Conservation (phyloP, 2,329 filamentous ascomycete species). For the Dactylellina sp. region DNA sequence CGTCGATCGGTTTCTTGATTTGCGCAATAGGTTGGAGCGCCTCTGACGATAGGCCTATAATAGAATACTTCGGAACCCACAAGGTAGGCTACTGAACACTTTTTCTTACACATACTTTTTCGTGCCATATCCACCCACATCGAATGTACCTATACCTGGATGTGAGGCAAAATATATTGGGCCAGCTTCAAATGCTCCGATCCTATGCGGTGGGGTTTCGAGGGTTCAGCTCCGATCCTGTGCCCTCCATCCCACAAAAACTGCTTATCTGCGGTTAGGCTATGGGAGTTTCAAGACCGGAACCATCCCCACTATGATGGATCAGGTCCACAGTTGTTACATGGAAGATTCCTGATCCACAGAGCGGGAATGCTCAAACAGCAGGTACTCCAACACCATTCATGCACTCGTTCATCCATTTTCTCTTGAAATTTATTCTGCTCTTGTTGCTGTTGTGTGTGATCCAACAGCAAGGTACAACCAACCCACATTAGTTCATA, state of each 20-base stretch:
- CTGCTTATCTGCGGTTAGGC: slow-evolving; percentile 35
- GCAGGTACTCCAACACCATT: slow-evolving; percentile 29
- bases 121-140: slow-evolving; percentile 3
- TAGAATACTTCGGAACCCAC: slow-evolving; percentile 3
- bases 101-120: slow-evolving; percentile 9
- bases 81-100: slow-evolving; percentile 25
- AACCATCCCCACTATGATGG: slow-evolving; percentile 24
- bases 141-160: slow-evolving; percentile 36
- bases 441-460: slow-evolving; percentile 22
- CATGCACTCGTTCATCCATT: too few relatives aligned
- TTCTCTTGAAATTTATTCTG: too few relatives aligned
- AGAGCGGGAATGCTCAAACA: not conserved
- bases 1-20: slow-evolving; percentile 34
- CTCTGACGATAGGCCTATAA: slow-evolving; percentile 36
- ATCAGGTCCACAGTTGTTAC: slow-evolving; percentile 10
- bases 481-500: slow-evolving; percentile 30
- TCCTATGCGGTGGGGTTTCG: too few relatives aligned
- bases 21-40: slow-evolving; percentile 32
- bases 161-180: slow-evolving; percentile 8
- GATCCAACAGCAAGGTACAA: slow-evolving; percentile 42
- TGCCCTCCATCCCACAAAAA: not conserved
- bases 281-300: slow-evolving; percentile 37
- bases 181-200: not conserved
- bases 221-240: slow-evolving; percentile 14
- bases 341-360: slow-evolving; percentile 13